Evolutionary conservation across 179 eudicot genomes (phyloP), one percentile per base, ranked within the genome.

Genomic region (Silene noctiflora): DNA sequence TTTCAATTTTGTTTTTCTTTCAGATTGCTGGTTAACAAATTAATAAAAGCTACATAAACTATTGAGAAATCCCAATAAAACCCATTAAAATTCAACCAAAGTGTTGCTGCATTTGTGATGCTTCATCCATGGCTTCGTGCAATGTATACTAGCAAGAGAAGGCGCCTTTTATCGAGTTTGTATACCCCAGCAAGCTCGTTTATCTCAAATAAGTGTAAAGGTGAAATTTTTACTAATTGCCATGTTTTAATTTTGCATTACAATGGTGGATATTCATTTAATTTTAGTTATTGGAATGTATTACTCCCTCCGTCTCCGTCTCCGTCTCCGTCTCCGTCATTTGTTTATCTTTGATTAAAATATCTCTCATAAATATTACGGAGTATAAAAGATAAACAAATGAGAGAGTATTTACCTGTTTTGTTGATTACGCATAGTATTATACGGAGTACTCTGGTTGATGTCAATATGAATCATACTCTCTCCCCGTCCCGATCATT

Each of bases 51-150:
- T 12, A 48, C 16, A 12, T 48, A 48, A 48, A 11, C 13, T 48
- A 12, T 48, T 0, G 55, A 48, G 55, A 14, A 48, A 12, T 12
- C n/a, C 55, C 55, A 12, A 48, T 11, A 11, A 48, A 12, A 51
- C 58, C 58, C 58, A 16, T 14, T 51, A 12, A 13, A 51, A 51
- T 51, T 51, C 58, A 16, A 20, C 10, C 55, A 3, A 11, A 44
- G 7, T 7, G 7, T 21, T 9, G 7, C 19, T 9, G 7, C 4
- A 39, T 33, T 24, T 65, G 82, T 64, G 69, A 83, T 83, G 83
- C 75, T 48, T 19, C 76, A 69, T 83, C 79, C 73, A 73, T 76
- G 80, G 83, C 70, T 76, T 55, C 68, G 83, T 10, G 59, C 70
- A 62, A 9, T 79, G 60, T 73, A 67, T 69, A 31, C 59, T 66